Conservation (phyloP, 305 asterid genomes). For the Fraxinus paxiana region DNA sequence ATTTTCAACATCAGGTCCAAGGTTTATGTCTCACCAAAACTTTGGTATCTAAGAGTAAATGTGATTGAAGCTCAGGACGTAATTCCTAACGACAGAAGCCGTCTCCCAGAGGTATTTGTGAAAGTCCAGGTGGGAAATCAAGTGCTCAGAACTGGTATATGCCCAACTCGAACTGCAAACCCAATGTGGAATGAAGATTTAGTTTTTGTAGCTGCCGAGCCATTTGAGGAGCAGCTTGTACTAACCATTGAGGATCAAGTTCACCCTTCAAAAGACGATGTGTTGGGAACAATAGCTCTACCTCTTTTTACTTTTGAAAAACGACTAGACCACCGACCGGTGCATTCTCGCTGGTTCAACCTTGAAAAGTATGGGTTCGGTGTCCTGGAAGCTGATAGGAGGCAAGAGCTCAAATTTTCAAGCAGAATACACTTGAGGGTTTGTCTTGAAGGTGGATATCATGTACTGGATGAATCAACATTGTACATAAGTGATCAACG, state of each 20-base stretch:
- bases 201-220: slow-evolving; percentile 56
- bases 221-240: slow-evolving; percentile 50
- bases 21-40: slow-evolving; percentile 57
- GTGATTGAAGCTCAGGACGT: slow-evolving; percentile 61
- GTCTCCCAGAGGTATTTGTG: slow-evolving; percentile 41
- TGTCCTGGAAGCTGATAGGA: slow-evolving; percentile 38
- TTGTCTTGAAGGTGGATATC: slow-evolving; percentile 62
- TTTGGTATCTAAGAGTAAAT: slow-evolving; percentile 56
- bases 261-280: slow-evolving; percentile 45
- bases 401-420: slow-evolving; percentile 42
- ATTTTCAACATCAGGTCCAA: slow-evolving; percentile 43
- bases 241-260: slow-evolving; percentile 47
- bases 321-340: slow-evolving; percentile 53
- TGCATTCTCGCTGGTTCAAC: slow-evolving; percentile 51
- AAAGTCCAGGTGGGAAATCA: slow-evolving; percentile 52
- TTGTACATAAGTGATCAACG: slow-evolving; percentile 54
- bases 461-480: slow-evolving; percentile 52
- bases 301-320: slow-evolving; percentile 41
- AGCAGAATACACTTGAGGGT: slow-evolving; percentile 45
- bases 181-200: slow-evolving; percentile 56
- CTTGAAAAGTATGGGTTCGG: slow-evolving; percentile 46
- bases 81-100: slow-evolving; percentile 42
- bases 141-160: slow-evolving; percentile 38
- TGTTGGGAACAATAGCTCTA: slow-evolving; percentile 35
- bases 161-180: slow-evolving; percentile 41